Percentiles rank a stretch among this genome's conserved stretches.
Evolutionary conservation across 2,329 filamentous ascomycete species (phyloP).

Genomic region (Raffaelea albimanens): DNA sequence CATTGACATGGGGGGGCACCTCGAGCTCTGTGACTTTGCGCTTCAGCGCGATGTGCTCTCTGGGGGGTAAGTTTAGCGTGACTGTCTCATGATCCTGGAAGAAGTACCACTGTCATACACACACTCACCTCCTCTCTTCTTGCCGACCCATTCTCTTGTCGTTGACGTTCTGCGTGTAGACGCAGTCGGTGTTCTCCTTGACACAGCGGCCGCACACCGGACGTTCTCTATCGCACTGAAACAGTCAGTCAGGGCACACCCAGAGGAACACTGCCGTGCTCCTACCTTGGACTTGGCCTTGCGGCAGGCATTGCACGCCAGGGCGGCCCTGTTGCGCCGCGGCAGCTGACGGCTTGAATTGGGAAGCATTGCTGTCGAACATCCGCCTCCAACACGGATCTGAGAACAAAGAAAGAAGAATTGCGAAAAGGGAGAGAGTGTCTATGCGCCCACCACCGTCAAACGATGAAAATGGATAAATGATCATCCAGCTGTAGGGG

Average conservation of each 20-base stretch:
- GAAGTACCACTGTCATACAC: not conserved
- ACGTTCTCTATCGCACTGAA: constrained; percentile 10
- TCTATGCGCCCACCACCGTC: too few species aligned
- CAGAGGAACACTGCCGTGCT: too few species aligned
- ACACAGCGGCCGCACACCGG: constrained; percentile 10
- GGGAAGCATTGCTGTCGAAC: too few species aligned
- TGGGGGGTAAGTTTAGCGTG: too few species aligned
- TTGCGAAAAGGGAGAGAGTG: too few species aligned
- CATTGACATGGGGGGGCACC: too few species aligned
- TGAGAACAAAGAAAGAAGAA: too few species aligned
- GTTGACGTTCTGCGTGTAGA: constrained; percentile 8
- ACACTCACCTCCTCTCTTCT: constrained; percentile 7
- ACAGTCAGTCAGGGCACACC: too few species aligned
- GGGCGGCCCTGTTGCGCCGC: constrained; percentile 7
- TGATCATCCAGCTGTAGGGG: too few species aligned
- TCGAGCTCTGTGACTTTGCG: constrained; percentile 15
- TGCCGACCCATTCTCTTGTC: constrained; percentile 9
- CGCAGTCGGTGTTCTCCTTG: constrained; percentile 7
- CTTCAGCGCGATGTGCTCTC: constrained; percentile 3
- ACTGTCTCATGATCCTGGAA: too few species aligned
- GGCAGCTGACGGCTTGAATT: constrained; percentile 4
- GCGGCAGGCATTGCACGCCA: constrained; percentile 10
- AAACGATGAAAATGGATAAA: too few species aligned
- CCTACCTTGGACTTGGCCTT: constrained; percentile 9
- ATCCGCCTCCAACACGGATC: too few species aligned